Base-by-base conservation (phyloP, 148 eudicot species). In the Cornus florida region DNA sequence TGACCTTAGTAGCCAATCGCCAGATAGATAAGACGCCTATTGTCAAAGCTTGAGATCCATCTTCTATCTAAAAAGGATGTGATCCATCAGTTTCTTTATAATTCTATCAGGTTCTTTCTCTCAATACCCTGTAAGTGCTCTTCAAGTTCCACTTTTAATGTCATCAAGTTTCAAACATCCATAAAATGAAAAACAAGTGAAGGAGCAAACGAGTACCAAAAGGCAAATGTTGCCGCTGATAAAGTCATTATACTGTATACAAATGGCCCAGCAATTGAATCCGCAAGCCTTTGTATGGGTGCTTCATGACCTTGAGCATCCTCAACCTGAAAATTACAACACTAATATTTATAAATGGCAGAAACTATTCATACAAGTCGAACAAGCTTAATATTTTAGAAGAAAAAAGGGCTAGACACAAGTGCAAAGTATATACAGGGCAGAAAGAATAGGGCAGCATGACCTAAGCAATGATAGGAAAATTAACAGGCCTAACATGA, bases 241-340 rank as follows among this genome's bases (percentile, higher is more conserved):
- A 93, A 79, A 19, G 93, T 88, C 94, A 95, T 92, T 77, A 95
- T 93, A 78, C 88, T 88, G 67, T 91, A 93, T 59, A 95, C 98
- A 87, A 95, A 95, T 17, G 98, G 98, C 17, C 98, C 98, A 75
- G 97, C 98, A 80, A 95, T 91, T 76, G 90, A 85, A 90, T 95
- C 98, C 69, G 98, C 98, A 77, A 95, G 94, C 85, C 98, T 90
- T 79, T 95, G 98, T 74, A 95, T 93, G 70, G 98, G 98, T 80
- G 98, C 98, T 86, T 95, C 98, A 86, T 87, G 91, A 62, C 98
- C 94, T 88, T 95, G 98, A 75, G 98, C 98, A 83, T 95, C 98
- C 89, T 93, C 98, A 81, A 95, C 94, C 98, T 95, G 78, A 76
- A 83, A 80, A 75, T 57, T 2, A 33, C 59, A 81, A 35, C 48